These are phyloP conservation scores for Ceratocystis ficicola DNA, from an alignment of 2,329 filamentous ascomycete genomes.

Conservation along the genomic window DNA sequence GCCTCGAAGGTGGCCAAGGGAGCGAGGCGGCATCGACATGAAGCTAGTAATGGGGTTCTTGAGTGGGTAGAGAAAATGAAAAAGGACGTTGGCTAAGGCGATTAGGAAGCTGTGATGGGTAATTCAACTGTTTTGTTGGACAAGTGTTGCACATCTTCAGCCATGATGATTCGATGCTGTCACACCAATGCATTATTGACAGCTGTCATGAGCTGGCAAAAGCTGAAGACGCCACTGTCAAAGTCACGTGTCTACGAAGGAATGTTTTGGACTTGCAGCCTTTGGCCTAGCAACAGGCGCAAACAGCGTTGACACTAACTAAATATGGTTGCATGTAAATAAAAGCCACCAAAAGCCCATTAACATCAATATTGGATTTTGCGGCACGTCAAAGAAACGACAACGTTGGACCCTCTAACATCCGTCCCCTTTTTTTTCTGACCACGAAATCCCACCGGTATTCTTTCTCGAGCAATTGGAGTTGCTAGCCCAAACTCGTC, in stretches of 20 bases:
- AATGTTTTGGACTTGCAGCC: constrained; percentile 2
- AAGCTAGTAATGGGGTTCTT: not conserved
- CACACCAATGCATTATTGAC: not conserved
- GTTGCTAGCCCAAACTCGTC: not conserved
- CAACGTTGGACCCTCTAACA: not conserved
- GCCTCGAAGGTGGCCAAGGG: constrained; percentile 49
- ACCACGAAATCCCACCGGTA: not conserved
- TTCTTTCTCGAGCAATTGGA: not conserved
- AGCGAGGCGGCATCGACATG: constrained; percentile 14
- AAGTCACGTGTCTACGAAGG: not conserved
- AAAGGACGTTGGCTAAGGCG: not conserved
- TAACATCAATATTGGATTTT: not conserved
- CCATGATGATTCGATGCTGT: not conserved
- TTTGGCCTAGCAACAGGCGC: constrained; percentile 10
- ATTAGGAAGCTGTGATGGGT: too few species aligned
- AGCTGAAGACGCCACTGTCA: not conserved
- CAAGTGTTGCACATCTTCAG: too few species aligned
- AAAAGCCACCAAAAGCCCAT: constrained; percentile 10
- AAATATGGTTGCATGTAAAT: not conserved
- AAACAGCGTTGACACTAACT: constrained; percentile 6
- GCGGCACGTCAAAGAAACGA: constrained; percentile 4
- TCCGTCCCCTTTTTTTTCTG: not conserved
- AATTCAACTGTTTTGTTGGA: too few species aligned
- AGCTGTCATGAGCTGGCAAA: not conserved
- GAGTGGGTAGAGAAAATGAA: not conserved